Base-by-base conservation (phyloP, 1,284 basidiomycete genomes). In the Apiotrichum laibachii region DNA sequence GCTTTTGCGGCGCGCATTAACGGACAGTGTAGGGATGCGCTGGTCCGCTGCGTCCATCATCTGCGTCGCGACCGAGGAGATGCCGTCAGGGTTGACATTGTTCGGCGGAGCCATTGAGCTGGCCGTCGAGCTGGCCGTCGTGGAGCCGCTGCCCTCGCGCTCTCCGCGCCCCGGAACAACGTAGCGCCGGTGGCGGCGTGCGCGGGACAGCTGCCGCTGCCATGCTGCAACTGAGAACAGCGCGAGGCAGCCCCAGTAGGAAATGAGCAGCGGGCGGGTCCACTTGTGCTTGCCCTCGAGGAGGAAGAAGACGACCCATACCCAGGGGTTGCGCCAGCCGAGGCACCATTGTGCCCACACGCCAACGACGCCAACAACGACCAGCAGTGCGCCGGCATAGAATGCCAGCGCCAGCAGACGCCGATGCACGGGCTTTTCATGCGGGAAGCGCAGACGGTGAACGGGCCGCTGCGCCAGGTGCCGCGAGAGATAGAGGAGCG, bases 1-100 rank as follows among this genome's bases (percentile, higher is more conserved):
- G 78, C 90, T 97, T 78, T 99, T 99, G 57, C 96, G 84, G 56
- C 95, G 83, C n/a, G 90, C 91, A 75, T 99, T 99, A 62, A 98
- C 81, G 46, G 88, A 87, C 59, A 99, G 80, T 22, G 88, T 90
- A n/a, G 91, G 90, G 59, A 93, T 87, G 60, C 85, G 85, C 76
- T 90, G 90, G 76, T 92, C 88, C 2, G 90, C 90, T 37, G 88
- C 89, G 71, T 92, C 89, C 69, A 93, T 80, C 67, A 90, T 80
- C 67, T 92, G 90, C 16, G 85, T 88, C n/a, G 89, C 90, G 5
- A 77, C 77, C 2, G 56, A 19, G 1, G 42, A 21, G 18, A 31
- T 16, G 11, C 26, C 40, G n/a, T 42, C 40, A 11, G 40, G 9
- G 18, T 12, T 15, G 19, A 10, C 21, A 6, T 39, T 39, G 4